Percentiles rank a stretch among this genome's conserved stretches.
phyloP scores from a whole-genome alignment of 495 filamentous ascomycete species.

The Cercophora samala region DNA sequence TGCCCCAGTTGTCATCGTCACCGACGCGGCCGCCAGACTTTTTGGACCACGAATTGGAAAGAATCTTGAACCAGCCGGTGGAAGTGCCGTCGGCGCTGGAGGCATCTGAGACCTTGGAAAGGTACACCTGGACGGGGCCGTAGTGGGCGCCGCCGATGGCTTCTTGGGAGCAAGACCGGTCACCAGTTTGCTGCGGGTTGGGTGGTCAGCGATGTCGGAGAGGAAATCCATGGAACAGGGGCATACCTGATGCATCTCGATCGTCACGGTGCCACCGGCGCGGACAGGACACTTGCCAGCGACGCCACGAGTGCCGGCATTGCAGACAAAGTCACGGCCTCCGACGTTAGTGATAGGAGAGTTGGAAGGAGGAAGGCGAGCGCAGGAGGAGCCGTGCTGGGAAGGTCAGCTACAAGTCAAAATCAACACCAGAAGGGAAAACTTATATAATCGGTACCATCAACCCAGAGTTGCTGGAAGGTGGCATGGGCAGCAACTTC shows the following conservation, averaged over 20 bases:
- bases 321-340: slow-evolving; percentile 41
- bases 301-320: slow-evolving; percentile 37
- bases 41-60: slow-evolving; percentile 45
- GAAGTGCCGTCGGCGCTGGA: slow-evolving; percentile 38
- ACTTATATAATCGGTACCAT: slow-evolving; percentile 50
- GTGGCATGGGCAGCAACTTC: slow-evolving; percentile 45
- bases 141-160: slow-evolving; percentile 50
- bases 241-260: slow-evolving; percentile 49
- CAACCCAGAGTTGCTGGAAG: slow-evolving; percentile 52
- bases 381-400: slow-evolving; percentile 39
- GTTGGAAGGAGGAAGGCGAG: slow-evolving; percentile 43
- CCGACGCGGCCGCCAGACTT: slow-evolving; percentile 34
- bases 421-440: slow-evolving; percentile 16
- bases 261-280: slow-evolving; percentile 46
- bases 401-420: slow-evolving; percentile 13
- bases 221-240: background rate
- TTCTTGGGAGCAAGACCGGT: slow-evolving; percentile 43
- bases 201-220: background rate
- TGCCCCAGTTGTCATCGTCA: slow-evolving; percentile 51
- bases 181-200: slow-evolving; percentile 38
- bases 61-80: slow-evolving; percentile 52
- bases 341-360: slow-evolving; percentile 45
- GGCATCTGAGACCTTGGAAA: slow-evolving; percentile 52
- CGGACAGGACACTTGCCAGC: slow-evolving; percentile 45
- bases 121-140: slow-evolving; percentile 52